phyloP scores from a whole-genome alignment of 1,284 basidiomycete genomes.

The Cystobasidiaceae sp. region DNA sequence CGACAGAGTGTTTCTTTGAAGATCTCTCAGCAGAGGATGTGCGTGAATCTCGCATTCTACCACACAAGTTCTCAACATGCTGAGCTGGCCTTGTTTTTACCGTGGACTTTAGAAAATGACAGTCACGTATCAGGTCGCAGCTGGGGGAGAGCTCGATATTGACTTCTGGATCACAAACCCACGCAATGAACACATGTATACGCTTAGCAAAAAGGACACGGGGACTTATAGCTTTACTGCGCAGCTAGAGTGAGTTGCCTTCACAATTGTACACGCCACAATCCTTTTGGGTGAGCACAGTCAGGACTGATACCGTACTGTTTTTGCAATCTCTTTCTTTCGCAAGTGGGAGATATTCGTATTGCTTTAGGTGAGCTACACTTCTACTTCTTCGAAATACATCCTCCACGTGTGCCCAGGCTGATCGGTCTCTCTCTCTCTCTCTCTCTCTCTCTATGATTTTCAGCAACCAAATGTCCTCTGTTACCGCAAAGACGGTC shows the following conservation, averaged over 20 bases:
- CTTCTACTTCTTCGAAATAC: not conserved
- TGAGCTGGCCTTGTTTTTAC: not conserved
- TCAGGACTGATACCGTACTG: not conserved
- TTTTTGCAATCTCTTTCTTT: not conserved
- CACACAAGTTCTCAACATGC: not conserved
- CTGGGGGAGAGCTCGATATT: constrained; percentile 92
- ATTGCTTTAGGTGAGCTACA: constrained; percentile 63
- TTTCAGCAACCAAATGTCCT: constrained; percentile 87
- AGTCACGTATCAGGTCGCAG: constrained; percentile 96
- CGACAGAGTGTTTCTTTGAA: constrained; percentile 97
- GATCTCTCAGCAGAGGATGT: constrained; percentile 92
- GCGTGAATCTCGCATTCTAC: constrained; percentile 21
- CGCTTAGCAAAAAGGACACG: constrained; percentile 79
- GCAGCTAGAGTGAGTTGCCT: constrained; percentile 54
- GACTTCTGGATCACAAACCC: constrained; percentile 88
- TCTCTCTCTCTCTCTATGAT: no score
- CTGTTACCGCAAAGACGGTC: constrained; percentile 88
- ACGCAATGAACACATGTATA: constrained; percentile 60
- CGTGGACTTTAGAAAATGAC: constrained; percentile 69
- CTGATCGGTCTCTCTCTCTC: no score
- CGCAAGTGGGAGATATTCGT: constrained; percentile 75
- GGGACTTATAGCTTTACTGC: constrained; percentile 86
- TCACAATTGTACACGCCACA: not conserved
- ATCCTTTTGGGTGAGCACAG: not conserved
- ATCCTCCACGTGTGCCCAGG: no score